phyloP scores from a whole-genome alignment of 2,329 filamentous ascomycete genomes.

The Neofusicoccum kwambonambiense region DNA sequence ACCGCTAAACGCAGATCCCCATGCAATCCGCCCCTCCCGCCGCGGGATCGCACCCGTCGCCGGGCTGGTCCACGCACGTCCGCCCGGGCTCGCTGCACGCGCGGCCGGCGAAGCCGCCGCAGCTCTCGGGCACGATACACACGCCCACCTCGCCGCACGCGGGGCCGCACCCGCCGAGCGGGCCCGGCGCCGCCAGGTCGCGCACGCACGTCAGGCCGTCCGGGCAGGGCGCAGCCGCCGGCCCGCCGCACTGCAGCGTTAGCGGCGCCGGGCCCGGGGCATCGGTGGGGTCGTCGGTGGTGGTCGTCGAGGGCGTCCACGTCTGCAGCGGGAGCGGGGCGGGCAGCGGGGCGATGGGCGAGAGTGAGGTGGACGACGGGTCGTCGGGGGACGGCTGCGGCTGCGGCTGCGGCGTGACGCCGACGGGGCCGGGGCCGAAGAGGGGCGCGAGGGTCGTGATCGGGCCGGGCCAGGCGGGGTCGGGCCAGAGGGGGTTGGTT shows the following conservation, averaged over 20 bases:
- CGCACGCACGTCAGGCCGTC: not conserved
- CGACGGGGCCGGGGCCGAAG: not conserved
- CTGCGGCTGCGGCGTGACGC: not conserved
- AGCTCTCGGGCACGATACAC: constrained; percentile 36
- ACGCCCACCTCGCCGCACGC: constrained; percentile 34
- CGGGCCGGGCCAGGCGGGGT: not conserved
- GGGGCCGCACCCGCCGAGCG: constrained; percentile 29
- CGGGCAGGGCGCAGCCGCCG: not conserved
- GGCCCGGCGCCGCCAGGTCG: not conserved
- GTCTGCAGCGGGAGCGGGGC: too few species aligned
- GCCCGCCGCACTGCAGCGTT: not conserved
- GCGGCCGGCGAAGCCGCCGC: constrained; percentile 43
- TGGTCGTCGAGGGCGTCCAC: too few species aligned
- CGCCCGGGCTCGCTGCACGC: constrained; percentile 31
- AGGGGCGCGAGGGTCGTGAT: not conserved
- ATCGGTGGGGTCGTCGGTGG: too few species aligned
- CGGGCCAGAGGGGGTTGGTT: not conserved
- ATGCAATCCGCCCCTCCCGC: constrained; percentile 44
- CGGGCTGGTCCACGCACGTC: constrained; percentile 45
- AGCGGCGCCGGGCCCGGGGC: not conserved
- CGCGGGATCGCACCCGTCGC: constrained; percentile 42
- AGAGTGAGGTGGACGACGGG: too few species aligned
- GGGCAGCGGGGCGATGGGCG: too few species aligned
- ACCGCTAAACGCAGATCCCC: constrained; percentile 40
- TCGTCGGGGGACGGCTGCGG: not conserved